A percentile compares a stretch with the other conserved stretches of the same genome.
Evolutionary conservation across 768 basidiomycete species (phyloP).

Genomic region (Rossbeevera mucosa): DNA sequence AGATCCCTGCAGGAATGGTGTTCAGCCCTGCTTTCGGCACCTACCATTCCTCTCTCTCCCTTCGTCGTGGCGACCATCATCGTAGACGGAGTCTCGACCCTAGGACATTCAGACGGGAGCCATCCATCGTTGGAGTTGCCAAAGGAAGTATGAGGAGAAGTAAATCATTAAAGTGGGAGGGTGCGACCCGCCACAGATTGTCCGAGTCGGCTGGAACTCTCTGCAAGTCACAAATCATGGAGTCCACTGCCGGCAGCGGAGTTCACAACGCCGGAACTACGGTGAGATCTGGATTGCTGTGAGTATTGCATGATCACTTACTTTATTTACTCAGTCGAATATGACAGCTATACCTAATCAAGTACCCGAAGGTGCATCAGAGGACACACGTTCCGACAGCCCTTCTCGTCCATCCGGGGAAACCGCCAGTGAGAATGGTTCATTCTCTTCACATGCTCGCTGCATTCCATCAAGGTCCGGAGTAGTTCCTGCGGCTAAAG

Average conservation of each 20-base stretch:
- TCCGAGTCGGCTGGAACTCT: background rate
- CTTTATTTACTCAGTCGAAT: background rate
- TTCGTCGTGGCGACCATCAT: conserved; percentile 1
- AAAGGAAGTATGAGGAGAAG: conserved; percentile 24
- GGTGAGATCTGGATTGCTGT: conserved; percentile 1
- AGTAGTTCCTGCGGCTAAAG: conserved; percentile 1
- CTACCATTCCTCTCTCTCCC: background rate
- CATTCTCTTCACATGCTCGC: background rate
- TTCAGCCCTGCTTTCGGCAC: conserved; percentile 6
- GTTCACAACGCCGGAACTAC: background rate
- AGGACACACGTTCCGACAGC: background rate
- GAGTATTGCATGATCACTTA: conserved; percentile 1
- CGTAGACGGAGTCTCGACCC: conserved; percentile 18
- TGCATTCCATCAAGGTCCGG: background rate
- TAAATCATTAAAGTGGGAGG: conserved; percentile 25
- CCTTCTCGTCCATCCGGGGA: background rate
- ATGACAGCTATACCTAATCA: background rate
- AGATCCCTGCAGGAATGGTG: conserved; percentile 36
- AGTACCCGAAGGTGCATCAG: background rate
- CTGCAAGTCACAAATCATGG: background rate
- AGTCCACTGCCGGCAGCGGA: background rate
- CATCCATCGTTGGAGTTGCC: background rate
- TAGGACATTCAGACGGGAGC: background rate
- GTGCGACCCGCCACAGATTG: background rate
- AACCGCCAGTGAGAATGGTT: background rate